These are phyloP conservation scores for Dendrocalamus sinicus DNA, from an alignment of 176 grass and related monocot genomes.

Conservation along the genomic window DNA sequence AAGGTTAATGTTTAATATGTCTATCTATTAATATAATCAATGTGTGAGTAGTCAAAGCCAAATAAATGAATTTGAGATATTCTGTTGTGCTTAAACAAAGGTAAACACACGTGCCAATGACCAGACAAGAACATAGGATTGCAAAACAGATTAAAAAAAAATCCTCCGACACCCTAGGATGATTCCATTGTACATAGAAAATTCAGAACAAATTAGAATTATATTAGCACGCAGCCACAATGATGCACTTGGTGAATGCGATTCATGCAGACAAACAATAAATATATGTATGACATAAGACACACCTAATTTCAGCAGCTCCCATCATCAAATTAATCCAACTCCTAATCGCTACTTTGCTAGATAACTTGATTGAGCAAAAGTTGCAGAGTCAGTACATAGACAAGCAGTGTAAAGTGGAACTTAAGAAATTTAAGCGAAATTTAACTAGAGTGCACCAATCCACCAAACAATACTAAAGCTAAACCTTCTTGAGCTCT, in stretches of 20 bases:
- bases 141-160: neutral
- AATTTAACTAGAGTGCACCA: neutral
- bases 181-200: neutral
- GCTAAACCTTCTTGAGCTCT: neutral
- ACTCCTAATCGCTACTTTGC: neutral
- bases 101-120: neutral
- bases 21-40: neutral
- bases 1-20: neutral
- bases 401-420: neutral
- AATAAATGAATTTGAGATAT: constrained; percentile 10
- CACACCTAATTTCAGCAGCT: neutral
- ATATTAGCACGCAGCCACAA: neutral
- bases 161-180: neutral
- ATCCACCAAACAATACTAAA: neutral
- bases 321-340: neutral
- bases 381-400: neutral
- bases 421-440: neutral
- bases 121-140: neutral
- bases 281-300: neutral
- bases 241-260: neutral
- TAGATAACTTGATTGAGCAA: neutral
- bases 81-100: neutral
- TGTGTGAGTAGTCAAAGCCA: neutral
- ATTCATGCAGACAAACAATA: neutral
- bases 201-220: neutral